Percentiles rank a stretch among this genome's conserved stretches.
Evolutionary conservation across 2,329 filamentous ascomycete species (phyloP).

Genomic region (Tolypocladium guangdongense): DNA sequence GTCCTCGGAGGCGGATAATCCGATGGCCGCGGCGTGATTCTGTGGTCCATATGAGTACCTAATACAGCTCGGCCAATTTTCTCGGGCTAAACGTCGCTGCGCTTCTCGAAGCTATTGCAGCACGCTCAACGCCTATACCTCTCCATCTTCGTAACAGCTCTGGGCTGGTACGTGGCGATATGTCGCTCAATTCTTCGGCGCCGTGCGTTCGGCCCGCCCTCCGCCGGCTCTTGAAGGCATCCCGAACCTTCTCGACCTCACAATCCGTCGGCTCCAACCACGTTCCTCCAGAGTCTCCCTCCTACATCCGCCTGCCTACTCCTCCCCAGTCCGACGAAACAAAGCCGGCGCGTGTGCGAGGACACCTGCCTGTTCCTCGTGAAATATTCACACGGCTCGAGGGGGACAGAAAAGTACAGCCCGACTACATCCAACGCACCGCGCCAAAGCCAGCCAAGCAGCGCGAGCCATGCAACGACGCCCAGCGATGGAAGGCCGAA

Average conservation of each 20-base stretch:
- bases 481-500: conserved; percentile 53
- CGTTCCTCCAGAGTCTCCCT: conserved; percentile 78
- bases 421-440: conserved; percentile 48
- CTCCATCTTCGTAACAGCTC: neutral
- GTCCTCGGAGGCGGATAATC: neutral
- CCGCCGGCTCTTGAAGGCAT: conserved; percentile 13
- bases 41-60: too few species aligned
- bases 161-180: conserved; percentile 6
- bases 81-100: neutral
- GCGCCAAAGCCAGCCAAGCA: conserved; percentile 42
- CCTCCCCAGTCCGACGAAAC: conserved; percentile 57
- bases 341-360: conserved; percentile 47
- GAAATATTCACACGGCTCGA: conserved; percentile 57
- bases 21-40: neutral
- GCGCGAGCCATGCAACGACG: conserved; percentile 22
- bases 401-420: conserved; percentile 47
- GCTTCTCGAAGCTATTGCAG: neutral
- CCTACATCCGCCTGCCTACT: conserved; percentile 72
- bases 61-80: neutral
- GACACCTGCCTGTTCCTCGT: conserved; percentile 73
- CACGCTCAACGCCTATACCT: neutral
- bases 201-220: conserved; percentile 14
- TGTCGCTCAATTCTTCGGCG: conserved; percentile 15
- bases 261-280: conserved; percentile 31
- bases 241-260: conserved; percentile 23